These are phyloP conservation scores for Zalaria obscura DNA, from an alignment of 2,329 filamentous ascomycete genomes.

Conservation along the genomic window DNA sequence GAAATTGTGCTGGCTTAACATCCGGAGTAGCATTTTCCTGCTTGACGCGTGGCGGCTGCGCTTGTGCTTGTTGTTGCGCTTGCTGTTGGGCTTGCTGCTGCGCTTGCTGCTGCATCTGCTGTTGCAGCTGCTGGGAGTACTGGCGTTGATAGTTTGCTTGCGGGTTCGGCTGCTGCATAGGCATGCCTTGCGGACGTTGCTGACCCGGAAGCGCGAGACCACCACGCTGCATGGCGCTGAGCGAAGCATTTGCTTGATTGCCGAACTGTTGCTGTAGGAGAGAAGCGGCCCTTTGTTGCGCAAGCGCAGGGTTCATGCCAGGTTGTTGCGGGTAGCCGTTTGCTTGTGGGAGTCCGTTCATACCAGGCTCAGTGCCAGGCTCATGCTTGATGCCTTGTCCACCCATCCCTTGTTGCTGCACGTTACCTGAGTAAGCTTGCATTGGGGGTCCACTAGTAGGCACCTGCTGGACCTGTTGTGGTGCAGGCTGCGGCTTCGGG, in stretches of 20 bases:
- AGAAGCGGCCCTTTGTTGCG: slow-evolving; percentile 39
- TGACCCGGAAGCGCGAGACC: slow-evolving; percentile 11
- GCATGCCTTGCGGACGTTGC: slow-evolving; percentile 16
- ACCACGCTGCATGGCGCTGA: slow-evolving; percentile 42
- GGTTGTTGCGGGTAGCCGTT: slow-evolving; percentile 18
- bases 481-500: slow-evolving; percentile 55
- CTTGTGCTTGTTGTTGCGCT: slow-evolving; percentile 13
- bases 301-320: slow-evolving; percentile 29
- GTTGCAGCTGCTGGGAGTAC: slow-evolving; percentile 19
- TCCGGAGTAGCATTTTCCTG: slow-evolving; percentile 15
- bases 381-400: slow-evolving; percentile 39
- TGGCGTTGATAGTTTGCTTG: slow-evolving; percentile 25
- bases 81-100: slow-evolving; percentile 19
- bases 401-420: slow-evolving; percentile 13
- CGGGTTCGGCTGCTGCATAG: slow-evolving; percentile 16
- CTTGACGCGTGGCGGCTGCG: slow-evolving; percentile 21
- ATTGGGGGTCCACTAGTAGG: slow-evolving; percentile 24
- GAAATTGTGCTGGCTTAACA: slow-evolving; percentile 9
- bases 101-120: slow-evolving; percentile 8
- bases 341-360: slow-evolving; percentile 12
- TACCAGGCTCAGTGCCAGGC: slow-evolving; percentile 22
- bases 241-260: slow-evolving; percentile 48
- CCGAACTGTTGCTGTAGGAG: slow-evolving; percentile 46
- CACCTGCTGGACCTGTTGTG: slow-evolving; percentile 25
- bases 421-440: slow-evolving; percentile 7